A percentile compares a stretch with the other conserved stretches of the same genome.
Conservation (phyloP, 139 green algal species). For the Micromonas commoda region DNA sequence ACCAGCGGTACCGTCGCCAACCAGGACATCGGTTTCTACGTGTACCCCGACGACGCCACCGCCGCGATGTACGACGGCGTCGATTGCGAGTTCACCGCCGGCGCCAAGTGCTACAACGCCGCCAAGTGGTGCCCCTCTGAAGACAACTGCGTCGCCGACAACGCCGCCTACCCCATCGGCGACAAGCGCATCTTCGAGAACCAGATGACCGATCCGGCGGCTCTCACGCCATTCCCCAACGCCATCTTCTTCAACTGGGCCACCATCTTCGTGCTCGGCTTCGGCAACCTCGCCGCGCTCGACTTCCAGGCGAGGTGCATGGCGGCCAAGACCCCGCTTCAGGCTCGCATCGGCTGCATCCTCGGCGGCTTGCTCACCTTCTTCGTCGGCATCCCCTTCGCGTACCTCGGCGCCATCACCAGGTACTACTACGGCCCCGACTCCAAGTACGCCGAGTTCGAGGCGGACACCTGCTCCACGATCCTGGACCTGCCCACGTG, state of each 20-base stretch:
- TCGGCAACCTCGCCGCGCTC: slow-evolving; percentile 45
- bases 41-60: slow-evolving; percentile 12
- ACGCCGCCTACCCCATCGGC: slow-evolving; percentile 40
- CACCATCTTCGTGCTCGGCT: slow-evolving; percentile 38
- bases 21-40: neutral
- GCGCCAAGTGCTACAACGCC: slow-evolving; percentile 18
- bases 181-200: slow-evolving; percentile 31
- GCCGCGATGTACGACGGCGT: slow-evolving; percentile 19
- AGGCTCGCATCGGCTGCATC: slow-evolving; percentile 33
- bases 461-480: slow-evolving; percentile 38
- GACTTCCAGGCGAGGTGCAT: slow-evolving; percentile 47
- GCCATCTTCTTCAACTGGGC: slow-evolving; percentile 44
- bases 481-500: slow-evolving; percentile 35
- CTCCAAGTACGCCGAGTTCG: slow-evolving; percentile 17
- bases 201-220: slow-evolving; percentile 34
- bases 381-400: slow-evolving; percentile 38
- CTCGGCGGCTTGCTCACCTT: slow-evolving; percentile 33
- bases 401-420: slow-evolving; percentile 22
- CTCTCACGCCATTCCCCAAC: slow-evolving; percentile 38
- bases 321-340: slow-evolving; percentile 34
- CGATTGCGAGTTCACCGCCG: neutral
- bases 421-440: slow-evolving; percentile 31
- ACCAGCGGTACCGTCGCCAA: too few species aligned
- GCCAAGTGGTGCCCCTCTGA: slow-evolving; percentile 5
- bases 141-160: slow-evolving; percentile 31